Evolutionary conservation across 2,329 filamentous ascomycete genomes (phyloP).

Genomic region (Incumbomyces delicatus): DNA sequence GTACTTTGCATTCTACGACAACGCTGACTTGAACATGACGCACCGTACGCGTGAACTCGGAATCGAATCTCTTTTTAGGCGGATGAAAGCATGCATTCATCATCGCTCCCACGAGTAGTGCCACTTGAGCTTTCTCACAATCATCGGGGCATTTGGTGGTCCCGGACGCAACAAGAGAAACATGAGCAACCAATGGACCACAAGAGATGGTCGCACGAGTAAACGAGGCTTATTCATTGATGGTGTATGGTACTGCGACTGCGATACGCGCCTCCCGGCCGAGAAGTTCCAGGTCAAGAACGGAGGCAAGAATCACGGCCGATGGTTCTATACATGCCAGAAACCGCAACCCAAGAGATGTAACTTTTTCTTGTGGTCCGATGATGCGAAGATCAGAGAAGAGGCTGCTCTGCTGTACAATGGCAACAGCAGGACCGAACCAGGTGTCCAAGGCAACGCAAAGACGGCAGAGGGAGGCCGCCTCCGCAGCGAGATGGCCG

Average conservation of each 20-base stretch:
- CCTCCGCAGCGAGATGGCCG: slow-evolving; percentile 6
- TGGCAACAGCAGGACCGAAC: slow-evolving; percentile 42
- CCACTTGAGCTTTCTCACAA: too few relatives aligned
- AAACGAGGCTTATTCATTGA: slow-evolving; percentile 32
- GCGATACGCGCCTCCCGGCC: slow-evolving; percentile 44
- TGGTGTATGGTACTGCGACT: slow-evolving; percentile 46
- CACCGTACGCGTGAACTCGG: too few relatives aligned
- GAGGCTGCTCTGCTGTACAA: slow-evolving; percentile 34
- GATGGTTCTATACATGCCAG: slow-evolving; percentile 52
- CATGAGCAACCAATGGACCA: slow-evolving; percentile 13
- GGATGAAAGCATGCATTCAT: too few relatives aligned
- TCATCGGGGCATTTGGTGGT: too few relatives aligned
- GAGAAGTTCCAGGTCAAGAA: slow-evolving; percentile 50
- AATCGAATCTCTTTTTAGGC: too few relatives aligned
- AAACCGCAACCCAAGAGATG: slow-evolving; percentile 40
- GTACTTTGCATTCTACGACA: too few relatives aligned
- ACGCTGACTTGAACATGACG: too few relatives aligned
- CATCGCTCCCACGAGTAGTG: too few relatives aligned
- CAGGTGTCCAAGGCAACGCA: slow-evolving; percentile 7
- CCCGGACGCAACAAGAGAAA: neutral
- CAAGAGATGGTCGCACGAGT: slow-evolving; percentile 17
- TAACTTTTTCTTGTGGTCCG: slow-evolving; percentile 53
- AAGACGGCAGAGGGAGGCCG: neutral
- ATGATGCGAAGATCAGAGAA: slow-evolving; percentile 47
- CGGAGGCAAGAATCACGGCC: slow-evolving; percentile 45